phyloP scores from a whole-genome alignment of 2,329 filamentous ascomycete genomes.

The Ophiobolus disseminans region DNA sequence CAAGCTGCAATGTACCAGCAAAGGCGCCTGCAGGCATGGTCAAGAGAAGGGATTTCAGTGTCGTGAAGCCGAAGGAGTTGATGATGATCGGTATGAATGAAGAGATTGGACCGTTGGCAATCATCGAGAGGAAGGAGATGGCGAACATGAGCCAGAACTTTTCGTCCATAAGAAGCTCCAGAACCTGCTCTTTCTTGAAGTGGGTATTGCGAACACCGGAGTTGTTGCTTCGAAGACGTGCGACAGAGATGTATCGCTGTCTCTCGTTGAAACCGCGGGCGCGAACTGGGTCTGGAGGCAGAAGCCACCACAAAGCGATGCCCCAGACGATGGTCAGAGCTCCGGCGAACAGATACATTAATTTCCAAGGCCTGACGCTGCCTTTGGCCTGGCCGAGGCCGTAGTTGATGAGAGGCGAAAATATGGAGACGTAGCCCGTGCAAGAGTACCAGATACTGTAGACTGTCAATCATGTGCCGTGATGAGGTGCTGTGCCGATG shows the following conservation, averaged over 20 bases:
- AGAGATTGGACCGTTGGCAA: slow-evolving; percentile 29
- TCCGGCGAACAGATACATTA: slow-evolving; percentile 36
- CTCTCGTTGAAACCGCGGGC: slow-evolving; percentile 41
- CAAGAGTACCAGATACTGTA: slow-evolving; percentile 64
- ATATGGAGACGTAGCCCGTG: slow-evolving; percentile 47
- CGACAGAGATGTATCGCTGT: slow-evolving; percentile 61
- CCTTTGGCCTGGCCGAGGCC: slow-evolving; percentile 34
- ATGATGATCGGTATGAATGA: slow-evolving; percentile 32
- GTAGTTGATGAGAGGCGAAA: slow-evolving; percentile 30
- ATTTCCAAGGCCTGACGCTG: slow-evolving; percentile 24
- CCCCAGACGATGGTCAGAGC: slow-evolving; percentile 28
- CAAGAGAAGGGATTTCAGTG: slow-evolving; percentile 25
- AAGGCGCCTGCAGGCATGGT: slow-evolving; percentile 28
- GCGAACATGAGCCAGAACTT: slow-evolving; percentile 57
- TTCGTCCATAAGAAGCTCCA: slow-evolving; percentile 62
- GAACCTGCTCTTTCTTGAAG: slow-evolving; percentile 69
- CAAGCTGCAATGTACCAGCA: slow-evolving; percentile 24
- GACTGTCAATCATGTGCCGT: slow-evolving; percentile 1
- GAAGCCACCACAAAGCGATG: slow-evolving; percentile 42
- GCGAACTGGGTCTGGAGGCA: slow-evolving; percentile 52
- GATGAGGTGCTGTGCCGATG: too few species aligned
- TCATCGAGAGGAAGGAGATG: slow-evolving; percentile 35
- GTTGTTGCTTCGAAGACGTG: slow-evolving; percentile 74
- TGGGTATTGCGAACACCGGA: slow-evolving; percentile 73
- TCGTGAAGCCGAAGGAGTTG: slow-evolving; percentile 26